phyloP scores from a whole-genome alignment of 2,329 filamentous ascomycete species.

The Emergomyces pasteurianus region DNA sequence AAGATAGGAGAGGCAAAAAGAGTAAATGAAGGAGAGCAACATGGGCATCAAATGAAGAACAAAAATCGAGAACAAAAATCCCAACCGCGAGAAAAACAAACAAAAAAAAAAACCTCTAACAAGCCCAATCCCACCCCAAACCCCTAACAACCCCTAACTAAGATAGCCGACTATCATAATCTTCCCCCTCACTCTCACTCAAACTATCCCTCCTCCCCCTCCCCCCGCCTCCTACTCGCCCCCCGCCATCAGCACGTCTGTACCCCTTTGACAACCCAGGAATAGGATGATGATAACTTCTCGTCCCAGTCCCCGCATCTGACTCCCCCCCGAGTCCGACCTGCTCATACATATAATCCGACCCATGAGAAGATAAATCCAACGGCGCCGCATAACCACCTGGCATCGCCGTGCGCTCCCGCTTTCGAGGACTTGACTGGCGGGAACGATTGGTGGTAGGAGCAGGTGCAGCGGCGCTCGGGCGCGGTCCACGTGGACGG shows the following conservation, averaged over 20 bases:
- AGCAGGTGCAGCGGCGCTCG: background rate
- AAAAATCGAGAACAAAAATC: background rate
- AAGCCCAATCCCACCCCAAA: no score
- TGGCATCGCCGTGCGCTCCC: slow-evolving; percentile 23
- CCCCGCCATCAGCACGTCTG: slow-evolving; percentile 24
- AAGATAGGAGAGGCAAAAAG: background rate
- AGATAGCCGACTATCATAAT: slow-evolving; percentile 17
- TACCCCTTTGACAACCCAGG: slow-evolving; percentile 40
- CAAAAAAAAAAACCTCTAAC: background rate
- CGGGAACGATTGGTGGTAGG: slow-evolving; percentile 16
- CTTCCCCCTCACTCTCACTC: slow-evolving; percentile 40
- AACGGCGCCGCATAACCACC: slow-evolving; percentile 34
- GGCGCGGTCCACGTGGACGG: slow-evolving; percentile 8
- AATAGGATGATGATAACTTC: slow-evolving; percentile 46
- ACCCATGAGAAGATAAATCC: slow-evolving; percentile 27
- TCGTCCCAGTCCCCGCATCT: slow-evolving; percentile 37
- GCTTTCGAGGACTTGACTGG: slow-evolving; percentile 26
- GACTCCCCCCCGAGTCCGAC: slow-evolving; percentile 18
- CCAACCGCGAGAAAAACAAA: background rate
- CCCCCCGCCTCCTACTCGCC: slow-evolving; percentile 21
- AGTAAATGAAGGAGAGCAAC: no score
- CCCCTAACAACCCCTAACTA: background rate
- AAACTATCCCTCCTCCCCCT: slow-evolving; percentile 40
- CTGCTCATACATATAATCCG: slow-evolving; percentile 31
- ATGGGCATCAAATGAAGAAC: no score